Conservation (phyloP, 23 red algal genomes). For the Rhodosorus marinus region DNA sequence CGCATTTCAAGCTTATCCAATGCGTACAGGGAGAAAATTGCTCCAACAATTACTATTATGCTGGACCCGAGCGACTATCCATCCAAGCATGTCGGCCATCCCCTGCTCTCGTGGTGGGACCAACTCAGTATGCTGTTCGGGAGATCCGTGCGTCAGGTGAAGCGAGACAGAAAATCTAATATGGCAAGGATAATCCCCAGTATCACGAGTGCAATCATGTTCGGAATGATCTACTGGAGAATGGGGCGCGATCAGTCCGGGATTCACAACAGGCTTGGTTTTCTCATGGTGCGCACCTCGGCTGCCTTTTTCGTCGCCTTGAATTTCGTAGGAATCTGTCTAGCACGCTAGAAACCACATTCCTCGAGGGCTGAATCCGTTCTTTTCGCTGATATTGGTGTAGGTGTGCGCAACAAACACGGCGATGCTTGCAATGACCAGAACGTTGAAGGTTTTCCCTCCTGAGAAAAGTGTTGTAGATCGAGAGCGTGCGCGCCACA, state of each 20-base stretch:
- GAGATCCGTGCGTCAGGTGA: constrained; percentile 56
- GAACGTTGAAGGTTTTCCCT: constrained; percentile 64
- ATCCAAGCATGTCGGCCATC: constrained; percentile 19
- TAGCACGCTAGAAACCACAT: no score
- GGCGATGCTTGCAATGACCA: constrained; percentile 64
- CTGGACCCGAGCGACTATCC: constrained; percentile 8
- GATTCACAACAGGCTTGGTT: constrained; percentile 52
- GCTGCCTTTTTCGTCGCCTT: no score
- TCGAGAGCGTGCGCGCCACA: constrained; percentile 51
- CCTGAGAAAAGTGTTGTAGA: constrained; percentile 51
- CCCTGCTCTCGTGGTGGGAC: background rate
- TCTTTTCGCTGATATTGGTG: no score
- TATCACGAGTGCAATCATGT: constrained; percentile 56
- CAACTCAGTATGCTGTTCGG: constrained; percentile 33
- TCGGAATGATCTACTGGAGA: constrained; percentile 71
- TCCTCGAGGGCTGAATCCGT: no score
- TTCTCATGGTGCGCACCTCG: no score
- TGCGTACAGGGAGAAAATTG: constrained; percentile 1
- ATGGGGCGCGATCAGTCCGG: constrained; percentile 45
- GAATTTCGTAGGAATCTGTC: no score
- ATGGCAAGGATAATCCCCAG: constrained; percentile 49
- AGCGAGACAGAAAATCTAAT: constrained; percentile 47
- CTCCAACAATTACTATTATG: constrained; percentile 24
- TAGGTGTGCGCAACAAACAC: constrained; percentile 72
- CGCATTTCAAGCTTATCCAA: constrained; percentile 28